phyloP scores from a whole-genome alignment of 2,329 filamentous ascomycete genomes.

The Monilinia polystroma region DNA sequence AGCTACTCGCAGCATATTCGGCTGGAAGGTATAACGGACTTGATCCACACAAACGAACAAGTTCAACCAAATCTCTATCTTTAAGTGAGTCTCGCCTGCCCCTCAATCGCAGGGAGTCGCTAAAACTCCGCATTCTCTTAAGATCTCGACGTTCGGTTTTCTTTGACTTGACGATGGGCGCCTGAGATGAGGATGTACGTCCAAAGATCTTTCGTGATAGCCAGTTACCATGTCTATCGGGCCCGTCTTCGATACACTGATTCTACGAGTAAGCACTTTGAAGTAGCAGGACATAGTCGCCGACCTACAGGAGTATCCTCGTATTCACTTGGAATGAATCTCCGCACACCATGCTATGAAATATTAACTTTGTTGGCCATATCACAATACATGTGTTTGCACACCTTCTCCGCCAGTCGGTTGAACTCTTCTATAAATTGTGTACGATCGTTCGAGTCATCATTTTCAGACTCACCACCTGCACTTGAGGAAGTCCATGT shows the following conservation, averaged over 20 bases:
- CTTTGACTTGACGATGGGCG: slow-evolving; percentile 36
- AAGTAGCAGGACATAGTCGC: not conserved
- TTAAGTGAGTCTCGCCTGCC: slow-evolving; percentile 49
- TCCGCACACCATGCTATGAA: slow-evolving; percentile 52
- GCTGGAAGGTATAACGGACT: slow-evolving; percentile 59
- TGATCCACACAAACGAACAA: slow-evolving; percentile 62
- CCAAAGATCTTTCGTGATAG: slow-evolving; percentile 43
- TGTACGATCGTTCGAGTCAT: slow-evolving; percentile 50
- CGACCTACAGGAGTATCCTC: slow-evolving; percentile 30
- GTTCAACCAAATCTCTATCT: slow-evolving; percentile 53
- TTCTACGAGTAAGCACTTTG: slow-evolving; percentile 2
- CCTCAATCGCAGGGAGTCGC: slow-evolving; percentile 52
- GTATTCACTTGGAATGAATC: slow-evolving; percentile 33
- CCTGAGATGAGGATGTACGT: slow-evolving; percentile 41
- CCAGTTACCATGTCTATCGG: slow-evolving; percentile 42
- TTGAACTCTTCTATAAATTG: slow-evolving; percentile 60
- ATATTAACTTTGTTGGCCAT: slow-evolving; percentile 8
- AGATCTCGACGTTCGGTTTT: slow-evolving; percentile 31
- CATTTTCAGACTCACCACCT: slow-evolving; percentile 49
- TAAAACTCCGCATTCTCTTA: slow-evolving; percentile 53
- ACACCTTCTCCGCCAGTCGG: slow-evolving; percentile 56
- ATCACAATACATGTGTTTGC: not conserved
- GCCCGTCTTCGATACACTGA: slow-evolving; percentile 24
- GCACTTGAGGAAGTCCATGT: slow-evolving; percentile 60
- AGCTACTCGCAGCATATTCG: slow-evolving; percentile 56